phyloP scores from a whole-genome alignment of 2,329 filamentous ascomycete species.

The Penicillium digitatum region DNA sequence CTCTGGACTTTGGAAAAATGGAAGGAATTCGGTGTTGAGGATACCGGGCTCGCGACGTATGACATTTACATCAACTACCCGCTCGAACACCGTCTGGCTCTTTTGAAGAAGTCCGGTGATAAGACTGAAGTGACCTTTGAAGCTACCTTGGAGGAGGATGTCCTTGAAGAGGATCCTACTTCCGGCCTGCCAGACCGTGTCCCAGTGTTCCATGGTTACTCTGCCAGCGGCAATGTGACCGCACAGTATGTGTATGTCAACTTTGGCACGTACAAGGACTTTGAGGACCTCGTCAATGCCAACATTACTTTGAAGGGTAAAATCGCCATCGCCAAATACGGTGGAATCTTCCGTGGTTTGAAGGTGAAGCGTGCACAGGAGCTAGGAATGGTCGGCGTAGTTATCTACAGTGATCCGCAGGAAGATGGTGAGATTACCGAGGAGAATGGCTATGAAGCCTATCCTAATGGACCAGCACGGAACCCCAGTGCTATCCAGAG shows the following conservation, averaged over 20 bases:
- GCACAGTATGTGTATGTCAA: slow-evolving; percentile 84
- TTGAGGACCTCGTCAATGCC: slow-evolving; percentile 70
- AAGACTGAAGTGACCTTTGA: slow-evolving; percentile 63
- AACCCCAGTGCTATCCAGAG: slow-evolving; percentile 86
- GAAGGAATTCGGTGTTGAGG: slow-evolving; percentile 64
- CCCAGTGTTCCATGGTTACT: slow-evolving; percentile 93
- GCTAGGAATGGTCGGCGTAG: slow-evolving; percentile 76
- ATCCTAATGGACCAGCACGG: slow-evolving; percentile 81
- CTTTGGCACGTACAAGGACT: slow-evolving; percentile 83
- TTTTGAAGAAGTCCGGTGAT: slow-evolving; percentile 52
- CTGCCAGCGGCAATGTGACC: slow-evolving; percentile 86
- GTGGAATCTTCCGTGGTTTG: slow-evolving; percentile 78
- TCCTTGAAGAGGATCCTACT: slow-evolving; percentile 77
- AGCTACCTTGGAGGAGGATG: slow-evolving; percentile 77
- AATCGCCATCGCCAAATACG: slow-evolving; percentile 83
- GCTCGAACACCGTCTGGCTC: slow-evolving; percentile 63
- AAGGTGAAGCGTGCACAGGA: slow-evolving; percentile 93
- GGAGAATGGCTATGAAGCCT: slow-evolving; percentile 71
- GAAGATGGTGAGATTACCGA: slow-evolving; percentile 81
- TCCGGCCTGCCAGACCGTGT: slow-evolving; percentile 67
- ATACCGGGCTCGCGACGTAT: slow-evolving; percentile 61
- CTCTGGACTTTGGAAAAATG: slow-evolving; percentile 71
- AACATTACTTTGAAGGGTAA: slow-evolving; percentile 76
- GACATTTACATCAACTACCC: slow-evolving; percentile 78
- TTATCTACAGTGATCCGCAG: slow-evolving; percentile 85